These are phyloP conservation scores for Solanum piurae DNA, from an alignment of 257 asterid genomes.

Conservation along the genomic window DNA sequence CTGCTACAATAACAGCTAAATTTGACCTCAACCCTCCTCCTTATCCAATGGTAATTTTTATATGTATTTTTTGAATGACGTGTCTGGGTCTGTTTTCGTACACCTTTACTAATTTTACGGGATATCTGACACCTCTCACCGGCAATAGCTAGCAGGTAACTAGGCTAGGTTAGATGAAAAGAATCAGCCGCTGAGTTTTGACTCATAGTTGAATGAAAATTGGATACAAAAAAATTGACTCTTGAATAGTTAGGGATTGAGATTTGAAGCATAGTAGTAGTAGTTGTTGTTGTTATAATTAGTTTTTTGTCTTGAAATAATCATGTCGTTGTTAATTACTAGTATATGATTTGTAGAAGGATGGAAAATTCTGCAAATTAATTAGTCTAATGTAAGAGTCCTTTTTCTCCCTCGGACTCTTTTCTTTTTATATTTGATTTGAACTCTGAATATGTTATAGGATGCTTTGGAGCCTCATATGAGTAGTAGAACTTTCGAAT, in stretches of 20 bases:
- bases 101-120: no score
- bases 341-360: not conserved
- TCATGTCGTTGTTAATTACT: not conserved
- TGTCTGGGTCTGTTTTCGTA: no score
- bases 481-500: constrained; percentile 80
- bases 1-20: constrained; percentile 45
- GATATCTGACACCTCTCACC: rapidly evolving
- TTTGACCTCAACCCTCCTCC: constrained; percentile 79
- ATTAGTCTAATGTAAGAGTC: not conserved
- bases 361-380: not conserved
- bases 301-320: not conserved
- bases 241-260: not conserved
- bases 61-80: not conserved
- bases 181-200: no score
- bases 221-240: not conserved
- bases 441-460: constrained; percentile 16
- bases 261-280: not conserved
- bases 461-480: constrained; percentile 91
- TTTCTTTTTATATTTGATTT: not conserved
- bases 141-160: not conserved
- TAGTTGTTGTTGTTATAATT: no score
- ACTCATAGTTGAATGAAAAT: no score
- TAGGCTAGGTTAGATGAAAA: rapidly evolving
- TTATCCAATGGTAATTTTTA: constrained; percentile 37
- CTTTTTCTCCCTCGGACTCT: not conserved